Evolutionary conservation across 352 stramenopile species (phyloP).

Genomic region (Phytopythium oedochilum): DNA sequence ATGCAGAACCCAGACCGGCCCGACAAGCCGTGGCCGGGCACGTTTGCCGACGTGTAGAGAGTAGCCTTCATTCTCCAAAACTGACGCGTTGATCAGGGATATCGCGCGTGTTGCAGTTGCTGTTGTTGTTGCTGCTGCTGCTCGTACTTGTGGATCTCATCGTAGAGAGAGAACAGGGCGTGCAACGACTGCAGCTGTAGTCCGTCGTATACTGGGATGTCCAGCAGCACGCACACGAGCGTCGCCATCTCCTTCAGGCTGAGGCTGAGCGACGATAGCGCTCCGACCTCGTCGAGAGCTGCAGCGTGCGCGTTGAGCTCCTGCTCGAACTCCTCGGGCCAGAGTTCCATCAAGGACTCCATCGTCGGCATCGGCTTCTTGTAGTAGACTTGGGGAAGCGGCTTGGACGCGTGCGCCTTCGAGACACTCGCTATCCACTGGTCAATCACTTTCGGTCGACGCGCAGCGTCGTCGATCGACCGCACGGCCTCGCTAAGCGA

Average conservation of each 20-base stretch:
- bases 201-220: slow-evolving; percentile 88
- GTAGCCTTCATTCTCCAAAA: not conserved
- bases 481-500: slow-evolving; percentile 59
- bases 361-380: slow-evolving; percentile 88
- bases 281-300: slow-evolving; percentile 6
- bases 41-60: slow-evolving; percentile 47
- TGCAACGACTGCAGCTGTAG: slow-evolving; percentile 89
- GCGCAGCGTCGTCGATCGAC: slow-evolving; percentile 86
- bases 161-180: slow-evolving; percentile 89
- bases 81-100: not conserved
- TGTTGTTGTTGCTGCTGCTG: slow-evolving; percentile 19
- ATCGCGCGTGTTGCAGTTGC: slow-evolving; percentile 7
- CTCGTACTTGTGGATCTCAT: slow-evolving; percentile 66
- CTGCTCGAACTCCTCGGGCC: slow-evolving; percentile 83
- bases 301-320: slow-evolving; percentile 30
- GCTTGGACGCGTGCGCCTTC: slow-evolving; percentile 85
- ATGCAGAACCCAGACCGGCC: slow-evolving; percentile 60
- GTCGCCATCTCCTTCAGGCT: slow-evolving; percentile 78
- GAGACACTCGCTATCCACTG: slow-evolving; percentile 91
- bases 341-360: slow-evolving; percentile 87
- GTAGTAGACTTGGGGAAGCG: slow-evolving; percentile 70
- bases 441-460: slow-evolving; percentile 85
- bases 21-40: slow-evolving; percentile 61
- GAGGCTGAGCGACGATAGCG: slow-evolving; percentile 69
- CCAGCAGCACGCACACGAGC: slow-evolving; percentile 87